These are phyloP conservation scores for Stagonosporopsis cucurbitacearum DNA, from an alignment of 2,329 filamentous ascomycete genomes.

Conservation along the genomic window DNA sequence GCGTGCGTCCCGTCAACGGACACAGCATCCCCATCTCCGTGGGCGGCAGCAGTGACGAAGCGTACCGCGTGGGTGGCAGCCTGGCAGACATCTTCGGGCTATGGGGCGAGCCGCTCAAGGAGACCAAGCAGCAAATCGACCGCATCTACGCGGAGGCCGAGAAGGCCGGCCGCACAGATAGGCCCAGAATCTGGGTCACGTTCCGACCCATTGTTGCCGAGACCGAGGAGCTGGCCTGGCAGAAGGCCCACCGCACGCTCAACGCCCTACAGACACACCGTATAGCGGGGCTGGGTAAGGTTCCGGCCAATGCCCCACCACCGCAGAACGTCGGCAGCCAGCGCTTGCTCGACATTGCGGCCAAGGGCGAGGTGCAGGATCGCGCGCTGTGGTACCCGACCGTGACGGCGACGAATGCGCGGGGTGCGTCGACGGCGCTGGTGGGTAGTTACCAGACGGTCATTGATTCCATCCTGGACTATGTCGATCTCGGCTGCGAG, in stretches of 20 bases:
- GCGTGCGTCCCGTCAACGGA: slow-evolving; percentile 61
- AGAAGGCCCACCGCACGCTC: slow-evolving; percentile 64
- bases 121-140: slow-evolving; percentile 68
- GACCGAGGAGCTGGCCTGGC: slow-evolving; percentile 68
- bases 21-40: slow-evolving; percentile 63
- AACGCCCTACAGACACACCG: slow-evolving; percentile 58
- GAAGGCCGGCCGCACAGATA: slow-evolving; percentile 62
- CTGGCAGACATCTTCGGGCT: slow-evolving; percentile 69
- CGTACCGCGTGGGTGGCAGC: slow-evolving; percentile 65
- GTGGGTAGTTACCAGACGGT: slow-evolving; percentile 24
- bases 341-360: slow-evolving; percentile 22
- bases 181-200: slow-evolving; percentile 68
- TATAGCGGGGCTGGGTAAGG: slow-evolving; percentile 9
- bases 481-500: slow-evolving; percentile 23
- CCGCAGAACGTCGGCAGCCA: slow-evolving; percentile 22
- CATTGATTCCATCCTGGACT: slow-evolving; percentile 22
- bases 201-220: slow-evolving; percentile 68
- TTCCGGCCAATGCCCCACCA: slow-evolving; percentile 6
- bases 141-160: slow-evolving; percentile 65
- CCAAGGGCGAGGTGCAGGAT: slow-evolving; percentile 23
- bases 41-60: slow-evolving; percentile 64
- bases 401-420: slow-evolving; percentile 21
- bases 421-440: slow-evolving; percentile 20
- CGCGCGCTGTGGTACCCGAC: slow-evolving; percentile 24
- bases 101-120: slow-evolving; percentile 69